These are phyloP conservation scores for Metschnikowia chrysomelidarum DNA, from an alignment of 805 yeast genomes.

Conservation along the genomic window DNA sequence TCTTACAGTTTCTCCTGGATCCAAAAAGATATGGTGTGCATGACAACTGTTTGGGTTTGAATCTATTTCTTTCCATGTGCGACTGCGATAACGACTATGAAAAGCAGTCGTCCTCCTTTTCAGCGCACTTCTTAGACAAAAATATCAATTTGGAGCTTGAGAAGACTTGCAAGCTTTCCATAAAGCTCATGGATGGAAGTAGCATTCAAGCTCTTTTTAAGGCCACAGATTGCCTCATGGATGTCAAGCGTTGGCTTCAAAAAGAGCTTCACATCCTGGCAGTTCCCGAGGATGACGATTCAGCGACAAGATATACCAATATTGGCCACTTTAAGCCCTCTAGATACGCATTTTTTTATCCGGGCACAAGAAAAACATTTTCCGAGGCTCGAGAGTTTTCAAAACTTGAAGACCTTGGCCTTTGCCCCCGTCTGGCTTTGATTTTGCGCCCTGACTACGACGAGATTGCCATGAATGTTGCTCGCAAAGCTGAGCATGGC, in stretches of 20 bases:
- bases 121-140: no score
- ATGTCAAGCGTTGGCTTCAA: conserved; percentile 20
- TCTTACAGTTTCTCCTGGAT: conserved; percentile 7
- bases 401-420: conserved; percentile 51
- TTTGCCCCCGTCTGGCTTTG: conserved; percentile 72
- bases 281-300: conserved; percentile 13
- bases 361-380: conserved; percentile 49
- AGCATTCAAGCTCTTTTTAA: conserved; percentile 11
- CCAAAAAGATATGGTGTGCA: conserved; percentile 4
- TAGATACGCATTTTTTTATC: conserved; percentile 36
- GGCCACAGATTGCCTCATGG: conserved; percentile 12
- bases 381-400: conserved; percentile 51
- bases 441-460: conserved; percentile 62
- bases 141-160: no score
- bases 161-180: conserved; percentile 14
- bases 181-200: conserved; percentile 17
- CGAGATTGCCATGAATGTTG: conserved; percentile 18
- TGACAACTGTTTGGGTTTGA: conserved; percentile 2
- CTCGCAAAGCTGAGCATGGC: conserved; percentile 10
- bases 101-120: no score
- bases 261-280: conserved; percentile 12
- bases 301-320: conserved; percentile 8
- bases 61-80: neutral
- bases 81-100: no score
- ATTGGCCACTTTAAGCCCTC: conserved; percentile 53